Conservation (phyloP, 139 green algal genomes). For the Pleodorina starrii region DNA sequence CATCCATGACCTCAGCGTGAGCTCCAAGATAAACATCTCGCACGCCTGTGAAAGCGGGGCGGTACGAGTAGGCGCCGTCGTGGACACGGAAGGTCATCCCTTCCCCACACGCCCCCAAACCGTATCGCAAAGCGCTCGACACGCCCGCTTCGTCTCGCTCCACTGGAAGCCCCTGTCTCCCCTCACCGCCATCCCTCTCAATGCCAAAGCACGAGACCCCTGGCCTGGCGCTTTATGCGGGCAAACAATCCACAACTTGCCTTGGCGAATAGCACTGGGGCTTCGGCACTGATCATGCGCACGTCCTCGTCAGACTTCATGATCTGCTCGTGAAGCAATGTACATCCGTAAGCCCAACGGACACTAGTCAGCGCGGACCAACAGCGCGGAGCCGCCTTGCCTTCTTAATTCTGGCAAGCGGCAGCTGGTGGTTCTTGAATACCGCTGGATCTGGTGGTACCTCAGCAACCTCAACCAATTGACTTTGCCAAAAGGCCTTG, state of each 20-base stretch:
- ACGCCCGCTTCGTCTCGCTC: no score
- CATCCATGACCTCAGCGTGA: conserved; percentile 94
- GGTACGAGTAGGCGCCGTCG: no score
- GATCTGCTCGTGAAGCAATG: conserved; percentile 84
- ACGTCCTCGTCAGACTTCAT: conserved; percentile 99
- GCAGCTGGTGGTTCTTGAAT: conserved; percentile 98
- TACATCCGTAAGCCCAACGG: not conserved
- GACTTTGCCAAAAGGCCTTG: conserved; percentile 87
- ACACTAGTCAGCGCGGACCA: not conserved
- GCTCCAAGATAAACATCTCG: conserved; percentile 98
- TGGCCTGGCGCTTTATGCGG: no score
- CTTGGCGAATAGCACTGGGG: conserved; percentile 98
- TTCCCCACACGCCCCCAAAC: no score
- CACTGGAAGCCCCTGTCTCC: no score
- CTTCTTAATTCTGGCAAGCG: conserved; percentile 99
- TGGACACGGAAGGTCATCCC: no score
- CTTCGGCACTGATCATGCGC: conserved; percentile 96
- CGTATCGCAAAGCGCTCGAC: no score
- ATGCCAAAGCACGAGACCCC: no score
- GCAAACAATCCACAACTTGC: no score
- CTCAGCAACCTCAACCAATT: conserved; percentile 86
- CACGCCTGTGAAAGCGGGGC: conserved; percentile 82
- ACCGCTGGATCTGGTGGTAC: conserved; percentile 80
- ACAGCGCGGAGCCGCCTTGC: conserved; percentile 46
- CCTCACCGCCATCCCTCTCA: no score